Evolutionary conservation across 805 yeast species (phyloP).

Genomic region (Starmera pachycereana): DNA sequence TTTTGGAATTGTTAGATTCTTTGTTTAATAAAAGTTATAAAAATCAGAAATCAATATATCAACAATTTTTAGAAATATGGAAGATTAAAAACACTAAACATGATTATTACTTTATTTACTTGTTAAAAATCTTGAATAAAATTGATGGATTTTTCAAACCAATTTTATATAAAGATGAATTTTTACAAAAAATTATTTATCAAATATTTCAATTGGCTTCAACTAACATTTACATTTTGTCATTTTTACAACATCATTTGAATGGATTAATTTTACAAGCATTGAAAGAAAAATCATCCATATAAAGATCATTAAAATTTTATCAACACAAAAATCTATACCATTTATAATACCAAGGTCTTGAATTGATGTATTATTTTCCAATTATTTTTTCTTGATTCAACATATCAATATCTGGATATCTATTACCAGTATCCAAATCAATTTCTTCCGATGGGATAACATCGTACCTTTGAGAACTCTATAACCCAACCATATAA

Average conservation of each 20-base stretch:
- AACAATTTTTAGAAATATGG: slow-evolving; percentile 4
- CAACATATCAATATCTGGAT: slow-evolving; percentile 36
- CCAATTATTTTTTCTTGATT: slow-evolving; percentile 26
- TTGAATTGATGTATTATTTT: slow-evolving; percentile 22
- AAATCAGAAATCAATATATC: background rate
- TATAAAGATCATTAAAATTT: too few species aligned
- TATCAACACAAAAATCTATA: slow-evolving; percentile 17
- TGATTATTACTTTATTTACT: slow-evolving; percentile 11
- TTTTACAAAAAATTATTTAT: slow-evolving; percentile 5
- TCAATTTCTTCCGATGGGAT: slow-evolving; percentile 36
- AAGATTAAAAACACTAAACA: slow-evolving; percentile 3
- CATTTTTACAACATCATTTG: too few species aligned
- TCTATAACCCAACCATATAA: slow-evolving; percentile 31
- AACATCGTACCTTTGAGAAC: slow-evolving; percentile 25
- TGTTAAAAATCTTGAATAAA: slow-evolving; percentile 4
- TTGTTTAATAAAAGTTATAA: slow-evolving; percentile 1
- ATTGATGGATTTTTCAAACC: slow-evolving; percentile 12
- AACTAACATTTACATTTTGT: too few species aligned
- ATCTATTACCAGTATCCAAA: slow-evolving; percentile 44
- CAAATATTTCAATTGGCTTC: slow-evolving; percentile 3
- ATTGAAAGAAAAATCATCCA: too few species aligned
- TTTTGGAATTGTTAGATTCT: slow-evolving; percentile 12
- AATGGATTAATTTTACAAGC: too few species aligned
- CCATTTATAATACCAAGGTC: slow-evolving; percentile 22
- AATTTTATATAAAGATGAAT: slow-evolving; percentile 4